phyloP scores from a whole-genome alignment of 1,284 basidiomycete species.

The Ustilago esculenta region DNA sequence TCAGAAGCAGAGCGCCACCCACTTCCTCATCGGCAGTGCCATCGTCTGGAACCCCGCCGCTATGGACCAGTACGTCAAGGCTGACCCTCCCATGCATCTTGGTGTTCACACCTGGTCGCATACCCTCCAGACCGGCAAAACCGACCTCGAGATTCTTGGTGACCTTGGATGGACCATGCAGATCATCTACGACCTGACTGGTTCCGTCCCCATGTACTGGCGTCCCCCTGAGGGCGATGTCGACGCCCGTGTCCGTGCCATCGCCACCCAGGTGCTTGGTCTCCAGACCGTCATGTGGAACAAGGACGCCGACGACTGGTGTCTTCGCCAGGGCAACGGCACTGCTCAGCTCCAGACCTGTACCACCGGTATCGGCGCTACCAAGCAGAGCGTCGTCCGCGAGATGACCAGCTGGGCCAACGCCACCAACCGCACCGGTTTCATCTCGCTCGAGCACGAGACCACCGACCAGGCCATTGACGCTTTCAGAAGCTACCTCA shows the following conservation, averaged over 20 bases:
- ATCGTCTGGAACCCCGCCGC: constrained; percentile 73
- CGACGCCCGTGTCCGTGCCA: constrained; percentile 62
- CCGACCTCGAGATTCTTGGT: constrained; percentile 76
- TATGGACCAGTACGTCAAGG: constrained; percentile 72
- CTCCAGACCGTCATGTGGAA: constrained; percentile 62
- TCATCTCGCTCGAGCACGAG: constrained; percentile 61
- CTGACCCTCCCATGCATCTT: constrained; percentile 72
- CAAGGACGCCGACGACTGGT: constrained; percentile 62
- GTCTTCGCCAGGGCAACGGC: constrained; percentile 53
- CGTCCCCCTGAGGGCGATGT: constrained; percentile 62
- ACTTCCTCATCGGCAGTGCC: constrained; percentile 83
- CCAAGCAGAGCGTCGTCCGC: constrained; percentile 31
- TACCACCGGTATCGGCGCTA: constrained; percentile 43
- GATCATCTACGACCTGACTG: constrained; percentile 82
- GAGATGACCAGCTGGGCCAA: constrained; percentile 47
- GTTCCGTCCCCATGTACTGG: constrained; percentile 65
- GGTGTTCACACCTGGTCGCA: constrained; percentile 70
- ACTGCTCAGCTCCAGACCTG: constrained; percentile 52
- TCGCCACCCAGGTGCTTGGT: constrained; percentile 58
- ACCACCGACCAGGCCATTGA: constrained; percentile 58
- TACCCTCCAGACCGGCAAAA: constrained; percentile 76
- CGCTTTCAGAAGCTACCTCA: constrained; percentile 48
- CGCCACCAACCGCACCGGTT: constrained; percentile 39
- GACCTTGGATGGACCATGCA: constrained; percentile 85
- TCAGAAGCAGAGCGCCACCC: constrained; percentile 74